Evolutionary conservation across 192 early-diverging fungal species (phyloP), one percentile per base, ranked within the genome.

Genomic region (Coemansia sp.): DNA sequence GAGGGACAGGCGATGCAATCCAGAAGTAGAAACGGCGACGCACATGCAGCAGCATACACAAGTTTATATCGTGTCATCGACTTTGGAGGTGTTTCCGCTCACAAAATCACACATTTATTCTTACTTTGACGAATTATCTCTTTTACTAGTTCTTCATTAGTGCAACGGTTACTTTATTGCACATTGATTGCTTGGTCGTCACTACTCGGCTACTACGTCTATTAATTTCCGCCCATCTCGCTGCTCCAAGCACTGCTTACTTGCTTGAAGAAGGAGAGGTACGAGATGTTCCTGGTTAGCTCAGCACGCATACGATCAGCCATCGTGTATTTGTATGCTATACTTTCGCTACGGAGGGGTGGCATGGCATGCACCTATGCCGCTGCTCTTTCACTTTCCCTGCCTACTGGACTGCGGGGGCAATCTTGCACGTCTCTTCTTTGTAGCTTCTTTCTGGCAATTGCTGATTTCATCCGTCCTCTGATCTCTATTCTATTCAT

Each of bases 381-480:
- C n/a, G 46, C 46, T 48, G 19, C 19, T 48, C 46, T 20, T 46
- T 46, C n/a, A 1, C 19, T 48, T 48, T 20, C 46, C 46, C 46
- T 48, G 46, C 46, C 46, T 48, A 19, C 46, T 20, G 19, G 8
- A 8, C 46, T 48, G 46, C 46, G 19, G n/a, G 13, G 40, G 46
- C 19, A 48, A 48, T 48, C 46, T n/a, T 48, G 46, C 19, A 19
- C 46, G 8, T 48, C 8, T 62, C 29, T 58, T 5, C 55, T 58
- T 58, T 58, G 55, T 58, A 31, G 31, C 40, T 32, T 64, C 45
- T 64, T 45, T 45, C 29, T 46, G 27, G 41, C 62, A 19, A 48
- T n/a, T 62, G 13, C 39, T 62, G 22, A 44, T 67, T 58, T 58
- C 51, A 17, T 19, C 53, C 31, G 20, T 4, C 38, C 51, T 66